Percentiles rank a stretch among this genome's conserved stretches.
These are phyloP conservation scores for Aspergillus ruber DNA, from an alignment of 2,329 filamentous ascomycete species.

Conservation along the genomic window DNA sequence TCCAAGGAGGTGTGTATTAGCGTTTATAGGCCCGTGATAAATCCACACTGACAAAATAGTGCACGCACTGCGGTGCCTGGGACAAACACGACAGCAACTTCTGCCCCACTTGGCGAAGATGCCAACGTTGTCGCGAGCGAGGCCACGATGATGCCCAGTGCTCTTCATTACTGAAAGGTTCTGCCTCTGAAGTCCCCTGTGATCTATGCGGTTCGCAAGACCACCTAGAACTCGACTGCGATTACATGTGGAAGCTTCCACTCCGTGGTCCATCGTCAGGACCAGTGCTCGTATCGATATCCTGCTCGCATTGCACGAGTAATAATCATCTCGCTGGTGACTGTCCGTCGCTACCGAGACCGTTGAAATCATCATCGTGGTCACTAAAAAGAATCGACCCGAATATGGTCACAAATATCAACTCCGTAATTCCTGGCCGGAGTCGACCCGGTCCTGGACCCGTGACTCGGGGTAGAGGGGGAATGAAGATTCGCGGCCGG, in stretches of 20 bases:
- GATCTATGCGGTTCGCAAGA: conserved; percentile 51
- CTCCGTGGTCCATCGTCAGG: conserved; percentile 16
- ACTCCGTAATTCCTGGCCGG: conserved; percentile 14
- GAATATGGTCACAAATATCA: conserved; percentile 34
- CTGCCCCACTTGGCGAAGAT: conserved; percentile 37
- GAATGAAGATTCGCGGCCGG: conserved; percentile 32
- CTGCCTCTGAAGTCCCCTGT: conserved; percentile 51
- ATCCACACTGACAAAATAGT: conserved; percentile 17
- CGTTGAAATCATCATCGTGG: conserved; percentile 30
- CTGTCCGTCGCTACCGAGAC: conserved; percentile 30
- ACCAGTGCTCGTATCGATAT: conserved; percentile 36
- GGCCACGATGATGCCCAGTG: conserved; percentile 53
- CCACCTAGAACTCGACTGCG: conserved; percentile 57
- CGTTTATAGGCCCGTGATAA: background rate
- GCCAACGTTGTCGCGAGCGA: conserved; percentile 54
- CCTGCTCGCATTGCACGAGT: conserved; percentile 39
- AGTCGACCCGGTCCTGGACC: conserved; percentile 10
- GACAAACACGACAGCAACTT: conserved; percentile 33
- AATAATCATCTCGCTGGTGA: conserved; percentile 40
- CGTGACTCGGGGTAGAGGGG: conserved; percentile 12
- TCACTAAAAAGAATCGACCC: conserved; percentile 33
- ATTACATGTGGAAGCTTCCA: conserved; percentile 50
- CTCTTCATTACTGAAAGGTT: conserved; percentile 52
- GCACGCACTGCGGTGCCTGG: conserved; percentile 38
- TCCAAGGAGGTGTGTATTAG: conserved; percentile 34